These are phyloP conservation scores for Phaeotremella skinneri DNA, from an alignment of 768 basidiomycete species.

Conservation along the genomic window DNA sequence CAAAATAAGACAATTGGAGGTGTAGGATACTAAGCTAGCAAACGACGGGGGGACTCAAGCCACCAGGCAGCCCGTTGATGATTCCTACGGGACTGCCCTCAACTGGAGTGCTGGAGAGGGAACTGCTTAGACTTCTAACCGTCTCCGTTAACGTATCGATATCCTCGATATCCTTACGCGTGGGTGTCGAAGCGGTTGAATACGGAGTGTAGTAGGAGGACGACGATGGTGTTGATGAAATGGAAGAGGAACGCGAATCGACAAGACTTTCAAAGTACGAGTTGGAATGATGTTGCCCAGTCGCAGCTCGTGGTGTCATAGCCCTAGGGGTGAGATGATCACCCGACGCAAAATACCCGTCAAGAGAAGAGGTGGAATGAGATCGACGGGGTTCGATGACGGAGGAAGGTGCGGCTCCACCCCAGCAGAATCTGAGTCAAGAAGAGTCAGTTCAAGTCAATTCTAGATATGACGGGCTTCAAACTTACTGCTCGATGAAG, in stretches of 20 bases:
- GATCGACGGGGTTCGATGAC: constrained; percentile 17
- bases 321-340: constrained; percentile 4
- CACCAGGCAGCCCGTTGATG: not conserved
- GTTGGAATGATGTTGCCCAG: constrained; percentile 6
- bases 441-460: constrained; percentile 4
- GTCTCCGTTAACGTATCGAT: constrained; percentile 10
- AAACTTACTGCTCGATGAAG: constrained; percentile 49
- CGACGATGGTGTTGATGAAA: constrained; percentile 17
- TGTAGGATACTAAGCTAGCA: not conserved
- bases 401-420: constrained; percentile 20
- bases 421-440: constrained; percentile 48
- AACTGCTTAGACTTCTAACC: not conserved
- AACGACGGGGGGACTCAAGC: not conserved
- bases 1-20: too few relatives aligned
- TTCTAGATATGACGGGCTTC: not conserved
- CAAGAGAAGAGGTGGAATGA: constrained; percentile 35
- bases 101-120: not conserved
- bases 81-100: not conserved
- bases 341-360: constrained; percentile 24
- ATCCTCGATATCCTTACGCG: constrained; percentile 17
- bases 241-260: constrained; percentile 2
- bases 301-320: constrained; percentile 12
- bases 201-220: constrained; percentile 18
- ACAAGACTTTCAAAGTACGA: constrained; percentile 4
- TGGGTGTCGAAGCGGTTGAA: constrained; percentile 15